phyloP scores from a whole-genome alignment of 2,329 filamentous ascomycete species.

The Blastomyces emzantsi region DNA sequence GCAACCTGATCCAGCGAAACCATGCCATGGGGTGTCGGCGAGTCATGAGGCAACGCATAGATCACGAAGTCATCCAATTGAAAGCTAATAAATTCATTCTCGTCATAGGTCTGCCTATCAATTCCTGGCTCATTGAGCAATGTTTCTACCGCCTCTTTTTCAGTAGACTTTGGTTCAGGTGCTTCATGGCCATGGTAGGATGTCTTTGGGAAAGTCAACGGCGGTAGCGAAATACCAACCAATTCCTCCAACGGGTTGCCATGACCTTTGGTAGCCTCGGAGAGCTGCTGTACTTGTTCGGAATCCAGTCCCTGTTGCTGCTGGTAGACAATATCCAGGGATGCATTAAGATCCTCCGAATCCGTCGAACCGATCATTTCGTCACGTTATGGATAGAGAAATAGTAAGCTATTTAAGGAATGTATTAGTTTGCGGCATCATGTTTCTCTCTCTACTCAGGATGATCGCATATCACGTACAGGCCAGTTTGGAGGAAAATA shows the following conservation, averaged over 20 bases:
- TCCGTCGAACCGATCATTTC: constrained; percentile 3
- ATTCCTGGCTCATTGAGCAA: constrained; percentile 21
- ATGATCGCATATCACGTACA: not conserved
- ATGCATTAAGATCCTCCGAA: not conserved
- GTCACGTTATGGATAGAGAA: not conserved
- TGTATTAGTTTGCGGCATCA: not conserved
- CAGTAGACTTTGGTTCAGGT: constrained; percentile 19
- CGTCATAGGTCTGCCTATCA: constrained; percentile 14
- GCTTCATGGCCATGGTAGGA: constrained; percentile 19
- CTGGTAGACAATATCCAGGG: not conserved
- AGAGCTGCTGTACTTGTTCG: not conserved
- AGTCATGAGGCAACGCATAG: constrained; percentile 38
- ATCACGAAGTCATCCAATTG: constrained; percentile 51
- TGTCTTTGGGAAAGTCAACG: constrained; percentile 20
- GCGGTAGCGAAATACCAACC: constrained; percentile 12
- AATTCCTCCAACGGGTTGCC: not conserved
- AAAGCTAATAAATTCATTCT: constrained; percentile 36
- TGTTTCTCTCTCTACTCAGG: not conserved
- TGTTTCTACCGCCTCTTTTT: constrained; percentile 26
- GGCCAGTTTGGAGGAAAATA: not conserved
- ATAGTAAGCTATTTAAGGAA: not conserved
- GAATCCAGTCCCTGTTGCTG: not conserved
- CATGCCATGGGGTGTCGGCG: constrained; percentile 41
- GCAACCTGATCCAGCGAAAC: constrained; percentile 47
- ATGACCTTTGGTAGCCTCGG: not conserved